Percentiles rank a stretch among this genome's conserved stretches.
Evolutionary conservation across 2,329 filamentous ascomycete genomes (phyloP).

Genomic region (Setomelanomma holmii): DNA sequence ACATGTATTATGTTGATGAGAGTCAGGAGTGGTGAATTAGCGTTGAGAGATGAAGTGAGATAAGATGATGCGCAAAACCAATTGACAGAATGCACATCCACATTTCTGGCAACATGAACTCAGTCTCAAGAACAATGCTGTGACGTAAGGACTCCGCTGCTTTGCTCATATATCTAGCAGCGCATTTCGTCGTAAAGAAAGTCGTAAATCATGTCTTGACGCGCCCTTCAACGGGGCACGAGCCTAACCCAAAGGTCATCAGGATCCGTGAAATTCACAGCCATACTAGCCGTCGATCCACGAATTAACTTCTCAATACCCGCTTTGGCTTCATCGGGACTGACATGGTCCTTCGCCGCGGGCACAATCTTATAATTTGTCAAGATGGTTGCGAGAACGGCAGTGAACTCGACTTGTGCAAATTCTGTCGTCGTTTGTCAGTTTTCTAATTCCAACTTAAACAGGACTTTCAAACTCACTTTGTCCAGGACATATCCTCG

Average conservation of each 20-base stretch:
- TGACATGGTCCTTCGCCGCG: constrained; percentile 1
- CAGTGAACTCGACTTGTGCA: constrained; percentile 48
- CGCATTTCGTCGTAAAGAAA: too few species aligned
- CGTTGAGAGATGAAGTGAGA: too few species aligned
- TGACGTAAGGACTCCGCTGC: too few species aligned
- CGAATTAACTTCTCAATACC: constrained; percentile 1
- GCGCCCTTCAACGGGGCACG: constrained; percentile 9
- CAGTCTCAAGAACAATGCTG: too few species aligned
- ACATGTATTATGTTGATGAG: too few species aligned
- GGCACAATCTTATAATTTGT: constrained; percentile 1
- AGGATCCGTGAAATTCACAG: not conserved
- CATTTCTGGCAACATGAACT: too few species aligned
- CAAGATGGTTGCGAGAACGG: constrained; percentile 46
- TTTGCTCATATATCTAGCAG: too few species aligned
- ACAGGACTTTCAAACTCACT: not conserved
- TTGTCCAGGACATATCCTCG: constrained; percentile 56
- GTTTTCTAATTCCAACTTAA: not conserved
- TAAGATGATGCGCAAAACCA: too few species aligned
- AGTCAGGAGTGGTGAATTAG: too few species aligned
- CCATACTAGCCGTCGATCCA: not conserved
- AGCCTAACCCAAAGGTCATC: constrained; percentile 17
- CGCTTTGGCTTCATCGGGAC: not conserved
- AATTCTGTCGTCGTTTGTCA: too few species aligned
- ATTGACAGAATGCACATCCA: too few species aligned
- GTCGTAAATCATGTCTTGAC: too few species aligned